Evolutionary conservation across 2,329 filamentous ascomycete genomes (phyloP).

Genomic region (Thermochaetoides dissita): DNA sequence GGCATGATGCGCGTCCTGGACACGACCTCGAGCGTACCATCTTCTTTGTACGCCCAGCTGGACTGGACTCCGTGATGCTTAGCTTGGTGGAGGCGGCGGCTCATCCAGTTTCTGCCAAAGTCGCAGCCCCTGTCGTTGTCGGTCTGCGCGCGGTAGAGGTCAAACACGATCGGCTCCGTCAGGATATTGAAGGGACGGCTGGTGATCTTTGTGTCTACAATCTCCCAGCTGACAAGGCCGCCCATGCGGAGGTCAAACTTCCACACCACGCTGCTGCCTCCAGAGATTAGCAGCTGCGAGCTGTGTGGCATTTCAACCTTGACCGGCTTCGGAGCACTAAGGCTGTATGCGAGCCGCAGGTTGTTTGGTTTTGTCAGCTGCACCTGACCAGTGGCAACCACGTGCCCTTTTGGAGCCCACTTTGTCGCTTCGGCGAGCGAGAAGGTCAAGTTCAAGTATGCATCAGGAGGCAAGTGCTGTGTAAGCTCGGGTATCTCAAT

Average conservation of each 20-base stretch:
- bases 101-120: constrained; percentile 45
- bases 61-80: constrained; percentile 27
- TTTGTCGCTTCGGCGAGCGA: constrained; percentile 25
- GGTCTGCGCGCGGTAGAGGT: constrained; percentile 51
- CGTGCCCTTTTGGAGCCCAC: constrained; percentile 39
- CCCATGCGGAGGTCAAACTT: constrained; percentile 30
- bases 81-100: constrained; percentile 31
- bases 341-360: constrained; percentile 13
- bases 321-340: neutral
- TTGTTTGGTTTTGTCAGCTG: constrained; percentile 19
- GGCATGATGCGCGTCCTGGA: constrained; percentile 27
- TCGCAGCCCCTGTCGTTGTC: constrained; percentile 47
- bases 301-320: neutral
- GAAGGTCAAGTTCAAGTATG: constrained; percentile 37
- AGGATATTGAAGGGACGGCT: constrained; percentile 26
- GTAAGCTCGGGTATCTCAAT: constrained; percentile 28
- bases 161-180: constrained; percentile 30
- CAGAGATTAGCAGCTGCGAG: constrained; percentile 20
- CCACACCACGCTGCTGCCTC: constrained; percentile 26
- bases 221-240: constrained; percentile 27
- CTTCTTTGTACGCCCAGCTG: constrained; percentile 19
- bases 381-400: constrained; percentile 37
- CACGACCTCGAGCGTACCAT: constrained; percentile 24
- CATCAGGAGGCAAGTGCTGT: constrained; percentile 22
- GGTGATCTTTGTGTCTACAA: no score